Evolutionary conservation across 306 rosid genomes (phyloP).

Genomic region (Abrus precatorius): DNA sequence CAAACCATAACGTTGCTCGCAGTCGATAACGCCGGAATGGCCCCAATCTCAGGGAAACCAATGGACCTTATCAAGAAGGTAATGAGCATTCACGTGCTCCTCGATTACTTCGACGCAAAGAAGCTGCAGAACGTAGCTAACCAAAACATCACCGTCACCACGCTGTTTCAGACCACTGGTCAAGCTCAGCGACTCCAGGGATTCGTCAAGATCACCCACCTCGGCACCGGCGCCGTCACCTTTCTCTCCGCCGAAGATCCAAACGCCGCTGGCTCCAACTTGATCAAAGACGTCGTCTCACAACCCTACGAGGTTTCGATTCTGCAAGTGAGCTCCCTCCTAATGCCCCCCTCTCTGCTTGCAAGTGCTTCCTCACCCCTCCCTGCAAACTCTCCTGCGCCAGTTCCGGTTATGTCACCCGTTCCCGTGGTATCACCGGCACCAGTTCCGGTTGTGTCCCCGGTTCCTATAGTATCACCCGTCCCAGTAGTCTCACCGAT

Average conservation of each 20-base stretch:
- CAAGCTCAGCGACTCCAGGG: slow-evolving; percentile 44
- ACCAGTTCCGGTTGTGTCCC: neutral
- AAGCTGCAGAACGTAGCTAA: slow-evolving; percentile 25
- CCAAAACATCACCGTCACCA: slow-evolving; percentile 28
- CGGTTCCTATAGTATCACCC: neutral
- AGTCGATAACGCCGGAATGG: slow-evolving; percentile 51
- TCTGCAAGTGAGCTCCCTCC: slow-evolving; percentile 50
- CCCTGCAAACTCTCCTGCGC: neutral
- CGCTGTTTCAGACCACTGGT: slow-evolving; percentile 48
- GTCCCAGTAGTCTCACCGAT: neutral
- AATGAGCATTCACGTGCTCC: slow-evolving; percentile 54
- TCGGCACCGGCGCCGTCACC: slow-evolving; percentile 7
- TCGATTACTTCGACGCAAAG: slow-evolving; percentile 45
- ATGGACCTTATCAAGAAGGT: slow-evolving; percentile 49
- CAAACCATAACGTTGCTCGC: slow-evolving; percentile 48
- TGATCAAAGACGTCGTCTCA: slow-evolving; percentile 33
- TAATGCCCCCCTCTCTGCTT: slow-evolving; percentile 35
- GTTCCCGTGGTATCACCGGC: neutral
- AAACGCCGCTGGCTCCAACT: neutral
- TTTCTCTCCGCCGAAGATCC: slow-evolving; percentile 40
- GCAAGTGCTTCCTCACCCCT: neutral
- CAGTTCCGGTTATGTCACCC: neutral
- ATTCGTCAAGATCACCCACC: slow-evolving; percentile 38
- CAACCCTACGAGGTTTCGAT: slow-evolving; percentile 55
- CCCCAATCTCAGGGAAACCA: slow-evolving; percentile 49